Evolutionary conservation across 305 asterid genomes (phyloP).

Genomic region (Solanum hybrid): DNA sequence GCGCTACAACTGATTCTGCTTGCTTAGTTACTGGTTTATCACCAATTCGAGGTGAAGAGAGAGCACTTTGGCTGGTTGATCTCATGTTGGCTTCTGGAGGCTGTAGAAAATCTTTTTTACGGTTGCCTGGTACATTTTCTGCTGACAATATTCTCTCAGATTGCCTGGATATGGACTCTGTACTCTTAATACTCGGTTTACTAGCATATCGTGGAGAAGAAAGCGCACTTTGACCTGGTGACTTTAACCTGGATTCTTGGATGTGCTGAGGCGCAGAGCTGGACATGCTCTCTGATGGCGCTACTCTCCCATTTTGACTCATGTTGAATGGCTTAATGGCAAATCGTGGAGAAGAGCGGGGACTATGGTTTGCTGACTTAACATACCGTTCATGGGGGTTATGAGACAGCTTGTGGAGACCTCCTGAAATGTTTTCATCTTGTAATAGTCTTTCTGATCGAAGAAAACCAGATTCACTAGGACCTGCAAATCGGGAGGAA

Average conservation of each 20-base stretch:
- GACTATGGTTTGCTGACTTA: constrained; percentile 26
- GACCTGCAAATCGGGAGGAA: constrained; percentile 32
- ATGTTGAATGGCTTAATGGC: constrained; percentile 18
- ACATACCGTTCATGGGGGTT: constrained; percentile 14
- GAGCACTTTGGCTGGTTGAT: not conserved
- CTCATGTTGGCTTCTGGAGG: constrained; percentile 8
- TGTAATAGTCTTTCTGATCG: constrained; percentile 15
- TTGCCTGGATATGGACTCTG: not conserved
- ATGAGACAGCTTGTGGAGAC: not conserved
- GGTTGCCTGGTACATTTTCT: constrained; percentile 3
- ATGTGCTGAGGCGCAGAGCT: not conserved
- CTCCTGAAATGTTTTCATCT: constrained; percentile 24
- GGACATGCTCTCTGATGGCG: constrained; percentile 1
- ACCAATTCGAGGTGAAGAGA: constrained; percentile 20
- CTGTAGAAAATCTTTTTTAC: constrained; percentile 9
- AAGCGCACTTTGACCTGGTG: constrained; percentile 16
- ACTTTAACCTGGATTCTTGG: constrained; percentile 23
- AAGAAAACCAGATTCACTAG: not conserved
- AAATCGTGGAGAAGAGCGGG: constrained; percentile 33
- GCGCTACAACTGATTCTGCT: not conserved
- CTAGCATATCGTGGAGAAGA: constrained; percentile 6
- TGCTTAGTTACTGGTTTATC: constrained; percentile 12
- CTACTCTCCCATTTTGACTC: constrained; percentile 2
- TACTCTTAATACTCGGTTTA: not conserved
- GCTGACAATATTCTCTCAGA: not conserved